Evolutionary conservation across 345 rosid genomes (phyloP), one percentile per base, ranked within the genome.

Genomic region (Populus deltoides): DNA sequence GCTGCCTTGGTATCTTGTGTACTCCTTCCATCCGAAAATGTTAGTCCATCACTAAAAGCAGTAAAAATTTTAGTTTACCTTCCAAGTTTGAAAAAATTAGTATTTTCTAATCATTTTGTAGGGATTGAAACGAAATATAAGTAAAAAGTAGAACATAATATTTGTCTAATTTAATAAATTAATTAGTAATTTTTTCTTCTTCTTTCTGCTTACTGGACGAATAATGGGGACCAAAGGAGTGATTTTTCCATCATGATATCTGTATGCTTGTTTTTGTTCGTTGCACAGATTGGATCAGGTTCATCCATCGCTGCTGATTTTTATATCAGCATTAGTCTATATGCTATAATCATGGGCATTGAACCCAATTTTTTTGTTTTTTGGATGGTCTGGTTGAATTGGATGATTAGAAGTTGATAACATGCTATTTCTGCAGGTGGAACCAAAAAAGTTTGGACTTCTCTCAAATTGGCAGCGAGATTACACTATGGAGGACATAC

Each of bases 401-500:
- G 57, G 29, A 69, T 10, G 27, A 12, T 55, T 29, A 29, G 18
- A 73, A 10, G 25, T 36, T 75, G 74, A 53, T 33, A 51, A 47
- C 27, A 33, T 80, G 18, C 33, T 22, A 51, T 72, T 47, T 59
- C 68, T 74, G 71, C 80, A 82, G 85, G 82, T 82, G 74, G 85
- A 82, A 68, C 77, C 85, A 35, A 82, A 79, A 75, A 82, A 82
- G 69, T 82, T 82, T 66, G 85, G 69, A 57, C 82, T 75, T 59
- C 79, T 82, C n/a, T 74, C 77, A 47, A 81, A 76, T 68, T 81
- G 83, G 83, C 83, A 81, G 77, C 80, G 83, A 8, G 83, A 76
- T 55, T 81, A 82, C 77, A 75, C 82, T 4, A 82, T 82, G 85
- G 85, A 82, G 74, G 85, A 82, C 35, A 82, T 82, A 71, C 79